Percentiles rank a stretch among this genome's conserved stretches.
Conservation (phyloP, 2,329 filamentous ascomycete genomes). For the Stromatinia cepivora region DNA sequence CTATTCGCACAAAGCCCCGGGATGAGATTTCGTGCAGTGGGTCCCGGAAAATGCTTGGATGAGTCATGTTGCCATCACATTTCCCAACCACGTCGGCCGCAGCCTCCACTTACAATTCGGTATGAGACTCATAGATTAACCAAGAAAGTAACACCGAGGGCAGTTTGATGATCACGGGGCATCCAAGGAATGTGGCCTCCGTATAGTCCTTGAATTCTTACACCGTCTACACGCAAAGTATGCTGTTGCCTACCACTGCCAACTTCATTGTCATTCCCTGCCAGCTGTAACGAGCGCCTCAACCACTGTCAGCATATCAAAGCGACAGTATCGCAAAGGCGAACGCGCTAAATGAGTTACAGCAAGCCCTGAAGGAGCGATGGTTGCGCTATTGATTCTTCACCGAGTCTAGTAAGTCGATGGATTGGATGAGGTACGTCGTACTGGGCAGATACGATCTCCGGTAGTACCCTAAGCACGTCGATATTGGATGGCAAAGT, state of each 20-base stretch:
- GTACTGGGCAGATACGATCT: not conserved
- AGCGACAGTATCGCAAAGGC: not conserved
- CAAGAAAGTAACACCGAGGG: not conserved
- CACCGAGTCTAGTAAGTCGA: not conserved
- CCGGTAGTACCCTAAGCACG: not conserved
- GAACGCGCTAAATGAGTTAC: not conserved
- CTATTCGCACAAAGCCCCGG: not conserved
- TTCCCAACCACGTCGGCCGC: not conserved
- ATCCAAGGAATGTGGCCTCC: not conserved
- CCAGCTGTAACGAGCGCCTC: not conserved
- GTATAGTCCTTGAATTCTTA: not conserved
- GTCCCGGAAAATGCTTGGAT: not conserved
- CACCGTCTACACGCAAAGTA: not conserved
- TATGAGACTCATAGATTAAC: not conserved
- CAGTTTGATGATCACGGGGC: not conserved
- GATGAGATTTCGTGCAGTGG: not conserved
- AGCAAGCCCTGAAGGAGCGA: not conserved
- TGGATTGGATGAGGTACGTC: not conserved
- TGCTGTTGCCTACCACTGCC: not conserved
- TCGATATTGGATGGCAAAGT: not conserved
- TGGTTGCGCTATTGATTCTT: not conserved
- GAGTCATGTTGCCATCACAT: not conserved
- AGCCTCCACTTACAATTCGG: not conserved
- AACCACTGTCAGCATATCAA: not conserved
- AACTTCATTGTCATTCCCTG: not conserved